Conservation (phyloP, 2,329 filamentous ascomycete genomes). For the Akanthomyces lecanii region DNA sequence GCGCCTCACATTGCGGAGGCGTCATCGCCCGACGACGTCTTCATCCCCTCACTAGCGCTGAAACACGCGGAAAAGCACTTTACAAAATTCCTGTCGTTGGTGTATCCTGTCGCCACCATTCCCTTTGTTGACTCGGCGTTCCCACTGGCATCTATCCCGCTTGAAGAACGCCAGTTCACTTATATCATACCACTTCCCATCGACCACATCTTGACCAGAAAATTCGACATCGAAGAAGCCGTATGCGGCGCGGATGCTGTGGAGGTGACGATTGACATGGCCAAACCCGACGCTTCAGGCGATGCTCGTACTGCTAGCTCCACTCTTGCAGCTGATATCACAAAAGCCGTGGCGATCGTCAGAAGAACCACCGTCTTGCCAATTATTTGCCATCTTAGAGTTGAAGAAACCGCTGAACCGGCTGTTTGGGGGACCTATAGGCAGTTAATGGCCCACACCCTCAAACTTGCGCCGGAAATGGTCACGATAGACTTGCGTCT, state of each 20-base stretch:
- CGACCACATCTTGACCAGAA: conserved; percentile 48
- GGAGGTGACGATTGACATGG: not conserved
- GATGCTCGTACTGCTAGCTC: too few species aligned
- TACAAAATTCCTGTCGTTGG: conserved; percentile 61
- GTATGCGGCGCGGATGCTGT: conserved; percentile 9
- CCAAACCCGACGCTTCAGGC: not conserved
- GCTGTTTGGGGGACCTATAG: conserved; percentile 40
- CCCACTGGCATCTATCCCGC: conserved; percentile 57
- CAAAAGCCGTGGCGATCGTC: conserved; percentile 31
- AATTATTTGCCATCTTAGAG: conserved; percentile 45
- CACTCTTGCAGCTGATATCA: not conserved
- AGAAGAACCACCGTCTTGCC: conserved; percentile 56
- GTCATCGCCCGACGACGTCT: conserved; percentile 31
- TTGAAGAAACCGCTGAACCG: conserved; percentile 19
- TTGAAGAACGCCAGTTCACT: conserved; percentile 59
- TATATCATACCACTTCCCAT: conserved; percentile 62
- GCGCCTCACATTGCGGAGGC: conserved; percentile 18
- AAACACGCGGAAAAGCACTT: conserved; percentile 68
- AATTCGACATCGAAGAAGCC: conserved; percentile 39
- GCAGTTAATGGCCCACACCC: conserved; percentile 53
- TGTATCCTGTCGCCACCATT: conserved; percentile 51
- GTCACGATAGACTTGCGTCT: conserved; percentile 58
- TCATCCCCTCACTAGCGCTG: conserved; percentile 60
- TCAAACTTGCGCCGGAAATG: conserved; percentile 61
- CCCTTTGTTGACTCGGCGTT: conserved; percentile 60